Evolutionary conservation across 2,329 filamentous ascomycete species (phyloP), one percentile per base, ranked within the genome.

Genomic region (Clonostachys byssicola): DNA sequence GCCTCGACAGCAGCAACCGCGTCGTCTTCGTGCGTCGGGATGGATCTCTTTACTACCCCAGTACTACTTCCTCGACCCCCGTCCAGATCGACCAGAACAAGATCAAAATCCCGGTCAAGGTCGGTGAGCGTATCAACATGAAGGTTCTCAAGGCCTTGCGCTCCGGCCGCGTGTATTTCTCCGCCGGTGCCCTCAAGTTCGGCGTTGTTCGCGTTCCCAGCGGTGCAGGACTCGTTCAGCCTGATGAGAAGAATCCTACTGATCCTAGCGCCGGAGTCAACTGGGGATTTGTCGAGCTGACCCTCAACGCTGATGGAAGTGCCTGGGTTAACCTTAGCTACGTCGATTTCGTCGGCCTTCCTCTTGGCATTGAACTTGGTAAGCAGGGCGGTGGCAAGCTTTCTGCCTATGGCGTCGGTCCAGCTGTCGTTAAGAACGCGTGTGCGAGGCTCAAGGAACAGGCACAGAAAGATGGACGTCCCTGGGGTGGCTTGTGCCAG

Each of bases 221-320:
- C 2, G 52, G 49, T 34, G 65, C 66, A 33, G 64, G 62, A 23
- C 55, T 80, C 2, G 75, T 80, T 12, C 70, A 77, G 52, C 77
- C 77, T 0, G 71, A 75, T 0, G 64, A 70, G 8, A 65, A 62
- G 12, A 73, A 73, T 55, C 58, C 68, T 0, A 45, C 51, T 4
- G 74, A 77, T 45, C 68, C 73, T 4, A 74, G 66, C 30, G 60
- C 68, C 0, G 63, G 57, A 3, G 55, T 73, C 36, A 70, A 70
- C 55, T 78, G 74, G 73, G 74, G 73, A 1, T 78, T 77, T 46
- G 64, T 75, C 16, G 75, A 78, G 54, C 59, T 78, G 33, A 73
- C 72, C 3, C 70, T 68, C 54, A 72, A 61, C n/a, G 42, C 54
- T 1, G 53, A 62, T 2, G 64, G 64, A 0, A 56, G 61, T 8